Conservation (phyloP, 306 rosid genomes). For the Leucaena leucocephala region DNA sequence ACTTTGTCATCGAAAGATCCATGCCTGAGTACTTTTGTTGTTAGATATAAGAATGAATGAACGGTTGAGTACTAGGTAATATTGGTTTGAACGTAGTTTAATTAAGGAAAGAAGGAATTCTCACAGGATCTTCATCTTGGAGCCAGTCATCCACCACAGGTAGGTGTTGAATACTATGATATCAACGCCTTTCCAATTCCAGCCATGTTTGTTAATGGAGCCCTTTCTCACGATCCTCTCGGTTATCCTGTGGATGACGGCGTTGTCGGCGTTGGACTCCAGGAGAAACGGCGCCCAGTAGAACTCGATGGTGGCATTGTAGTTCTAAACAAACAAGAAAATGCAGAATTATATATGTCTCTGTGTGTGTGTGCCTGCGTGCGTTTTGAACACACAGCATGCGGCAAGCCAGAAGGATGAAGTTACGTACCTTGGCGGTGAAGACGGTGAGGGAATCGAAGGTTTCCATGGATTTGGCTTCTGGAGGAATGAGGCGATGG, state of each 20-base stretch:
- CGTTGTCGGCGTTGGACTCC: constrained; percentile 84
- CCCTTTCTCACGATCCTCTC: constrained; percentile 88
- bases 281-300: constrained; percentile 98
- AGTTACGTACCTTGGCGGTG: constrained; percentile 67
- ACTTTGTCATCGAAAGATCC: constrained; percentile 85
- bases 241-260: constrained; percentile 70
- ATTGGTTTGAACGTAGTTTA: too few species aligned
- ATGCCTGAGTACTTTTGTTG: constrained; percentile 47
- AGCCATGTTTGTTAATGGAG: constrained; percentile 85
- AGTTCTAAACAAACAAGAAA: constrained; percentile 46
- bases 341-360: neutral
- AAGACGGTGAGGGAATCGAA: constrained; percentile 87
- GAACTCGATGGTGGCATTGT: constrained; percentile 95
- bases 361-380: neutral
- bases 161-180: constrained; percentile 86
- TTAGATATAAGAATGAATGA: neutral
- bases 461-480: constrained; percentile 89
- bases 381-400: neutral
- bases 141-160: constrained; percentile 98
- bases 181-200: constrained; percentile 85
- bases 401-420: neutral
- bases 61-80: too few species aligned
- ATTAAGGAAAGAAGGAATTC: constrained; percentile 9
- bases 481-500: constrained; percentile 69
- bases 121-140: constrained; percentile 79